Evolutionary conservation across 2,329 filamentous ascomycete species (phyloP).

Genomic region (Hypoxylon sp.): DNA sequence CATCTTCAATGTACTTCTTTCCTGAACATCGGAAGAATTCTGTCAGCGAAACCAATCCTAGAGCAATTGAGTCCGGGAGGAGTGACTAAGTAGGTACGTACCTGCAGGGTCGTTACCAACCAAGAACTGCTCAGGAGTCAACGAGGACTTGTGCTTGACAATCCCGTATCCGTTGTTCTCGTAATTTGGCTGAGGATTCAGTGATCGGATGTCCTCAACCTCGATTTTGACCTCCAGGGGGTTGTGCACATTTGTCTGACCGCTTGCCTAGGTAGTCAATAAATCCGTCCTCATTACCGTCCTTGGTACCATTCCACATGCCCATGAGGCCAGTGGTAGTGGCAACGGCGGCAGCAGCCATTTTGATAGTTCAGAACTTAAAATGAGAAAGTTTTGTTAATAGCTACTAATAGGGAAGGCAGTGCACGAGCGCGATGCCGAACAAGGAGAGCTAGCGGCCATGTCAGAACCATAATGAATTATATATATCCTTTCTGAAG

Average conservation of each 20-base stretch:
- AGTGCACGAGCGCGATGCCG: slow-evolving; percentile 16
- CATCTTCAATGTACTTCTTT: slow-evolving; percentile 47
- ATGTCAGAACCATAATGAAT: slow-evolving; percentile 15
- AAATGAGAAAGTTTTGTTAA: slow-evolving; percentile 9
- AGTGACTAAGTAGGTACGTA: slow-evolving; percentile 15
- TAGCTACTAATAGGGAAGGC: slow-evolving; percentile 6
- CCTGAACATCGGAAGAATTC: slow-evolving; percentile 20
- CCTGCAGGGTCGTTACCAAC: slow-evolving; percentile 47
- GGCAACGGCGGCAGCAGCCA: slow-evolving; percentile 46
- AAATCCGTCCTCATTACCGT: slow-evolving; percentile 45
- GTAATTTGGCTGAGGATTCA: slow-evolving; percentile 44
- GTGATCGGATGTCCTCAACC: slow-evolving; percentile 47
- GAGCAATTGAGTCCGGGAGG: neutral
- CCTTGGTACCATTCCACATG: slow-evolving; percentile 51
- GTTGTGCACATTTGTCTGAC: slow-evolving; percentile 47
- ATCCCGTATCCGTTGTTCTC: slow-evolving; percentile 48
- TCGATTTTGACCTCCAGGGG: slow-evolving; percentile 47
- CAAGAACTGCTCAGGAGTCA: slow-evolving; percentile 48
- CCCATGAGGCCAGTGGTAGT: slow-evolving; percentile 48
- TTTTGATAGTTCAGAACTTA: slow-evolving; percentile 24
- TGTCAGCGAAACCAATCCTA: slow-evolving; percentile 20
- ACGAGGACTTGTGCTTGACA: slow-evolving; percentile 46
- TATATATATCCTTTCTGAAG: slow-evolving; percentile 34
- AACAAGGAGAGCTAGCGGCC: slow-evolving; percentile 1
- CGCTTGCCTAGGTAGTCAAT: slow-evolving; percentile 49